Conservation (phyloP, 345 rosid genomes). For the Eucalyptus sp. region DNA sequence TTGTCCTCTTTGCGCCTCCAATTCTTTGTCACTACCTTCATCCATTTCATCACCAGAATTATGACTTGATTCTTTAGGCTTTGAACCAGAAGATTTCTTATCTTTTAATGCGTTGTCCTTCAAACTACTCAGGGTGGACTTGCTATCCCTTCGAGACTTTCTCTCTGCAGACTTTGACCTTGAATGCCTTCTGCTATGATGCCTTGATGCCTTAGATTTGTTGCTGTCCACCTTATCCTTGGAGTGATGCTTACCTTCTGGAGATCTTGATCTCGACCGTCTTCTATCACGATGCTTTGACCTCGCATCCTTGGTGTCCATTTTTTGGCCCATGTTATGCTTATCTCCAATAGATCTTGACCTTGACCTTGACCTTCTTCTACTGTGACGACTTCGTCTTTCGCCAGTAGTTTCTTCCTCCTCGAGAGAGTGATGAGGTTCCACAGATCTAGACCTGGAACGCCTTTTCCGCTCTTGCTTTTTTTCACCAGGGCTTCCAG, state of each 20-base stretch:
- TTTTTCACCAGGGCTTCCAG: constrained; percentile 25
- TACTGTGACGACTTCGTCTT: neutral
- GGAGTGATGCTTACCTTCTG: constrained; percentile 29
- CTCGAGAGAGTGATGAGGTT: constrained; percentile 14
- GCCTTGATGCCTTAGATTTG: constrained; percentile 43
- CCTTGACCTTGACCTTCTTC: constrained; percentile 13
- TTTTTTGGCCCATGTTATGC: neutral
- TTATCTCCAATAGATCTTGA: constrained; percentile 9
- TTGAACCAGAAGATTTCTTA: constrained; percentile 42
- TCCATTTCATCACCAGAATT: constrained; percentile 22
- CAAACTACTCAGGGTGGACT: constrained; percentile 35
- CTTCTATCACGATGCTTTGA: constrained; percentile 31
- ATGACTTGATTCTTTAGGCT: constrained; percentile 32
- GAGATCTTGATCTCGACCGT: constrained; percentile 67
- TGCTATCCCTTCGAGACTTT: constrained; percentile 31
- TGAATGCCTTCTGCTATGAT: constrained; percentile 43
- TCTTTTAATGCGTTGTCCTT: constrained; percentile 41
- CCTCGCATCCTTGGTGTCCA: constrained; percentile 25
- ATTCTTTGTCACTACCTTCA: constrained; percentile 23
- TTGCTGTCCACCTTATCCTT: constrained; percentile 29
- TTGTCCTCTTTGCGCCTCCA: constrained; percentile 30
- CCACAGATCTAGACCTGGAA: constrained; percentile 48
- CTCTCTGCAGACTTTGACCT: constrained; percentile 54
- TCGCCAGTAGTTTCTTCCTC: neutral
- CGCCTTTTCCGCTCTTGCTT: constrained; percentile 30